Evolutionary conservation across 768 basidiomycete genomes (phyloP), one percentile per base, ranked within the genome.

Genomic region (Trametes sanguinea): DNA sequence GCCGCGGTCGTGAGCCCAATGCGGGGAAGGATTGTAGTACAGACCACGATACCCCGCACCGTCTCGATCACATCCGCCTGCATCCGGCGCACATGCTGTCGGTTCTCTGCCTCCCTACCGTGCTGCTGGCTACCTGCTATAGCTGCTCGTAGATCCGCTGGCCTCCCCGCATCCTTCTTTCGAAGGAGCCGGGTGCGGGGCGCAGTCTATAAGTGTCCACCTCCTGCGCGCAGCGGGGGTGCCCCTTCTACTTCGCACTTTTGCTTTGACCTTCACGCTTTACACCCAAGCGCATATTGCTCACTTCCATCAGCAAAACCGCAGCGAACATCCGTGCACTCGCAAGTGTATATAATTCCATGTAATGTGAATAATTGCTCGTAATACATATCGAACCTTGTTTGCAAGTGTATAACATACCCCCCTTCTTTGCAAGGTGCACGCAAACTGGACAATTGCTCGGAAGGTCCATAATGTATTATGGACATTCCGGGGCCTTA

Each of bases 51-150:
- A 50, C 48, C 45, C 56, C 56, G 37, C 57, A 39, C 33, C 22
- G 29, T 32, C 29, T 42, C 60, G 60, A 61, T 61, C 60, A 50
- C 32, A 54, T 54, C 52, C 60, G 52, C 46, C 30, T 35, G 30
- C 39, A 54, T 61, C 52, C 60, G 60, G 52, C 17, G 45, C 22
- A 37, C 45, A 56, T 46, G 55, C 10, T 30, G 14, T 3, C 45
- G 44, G 55, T 30, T 3, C 10, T 37, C 33, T 17, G 45, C 6
- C 1, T 11, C 45, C 2, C 7, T 17, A 9, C n/a, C 33, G 33
- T 32, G 32, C 30, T 27, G 2, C 46, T 47, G 17, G 48, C 29
- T 50, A 32, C 3, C 30, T n/a, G 11, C 0, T 1, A 10, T 16
- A 46, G 45, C 45, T 46, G 45, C 22, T 16, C 45, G n/a, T 17